Percentiles rank a stretch among this genome's conserved stretches.
Conservation (phyloP, 2,329 filamentous ascomycete genomes). For the Botrytis porri region DNA sequence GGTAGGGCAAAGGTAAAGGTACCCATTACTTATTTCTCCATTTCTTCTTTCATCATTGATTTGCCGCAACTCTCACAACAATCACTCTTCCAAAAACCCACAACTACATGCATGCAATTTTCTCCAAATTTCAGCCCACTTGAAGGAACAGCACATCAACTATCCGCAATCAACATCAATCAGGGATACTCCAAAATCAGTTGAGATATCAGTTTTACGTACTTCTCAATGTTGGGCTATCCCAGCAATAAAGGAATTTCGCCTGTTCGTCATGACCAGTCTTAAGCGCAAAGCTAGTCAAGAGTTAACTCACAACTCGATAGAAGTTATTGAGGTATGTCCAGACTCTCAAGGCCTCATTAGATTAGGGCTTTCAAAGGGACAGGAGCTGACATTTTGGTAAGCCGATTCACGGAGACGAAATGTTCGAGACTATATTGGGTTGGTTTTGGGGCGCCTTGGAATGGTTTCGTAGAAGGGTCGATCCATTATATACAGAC, state of each 20-base stretch:
- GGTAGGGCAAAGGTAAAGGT: not conserved
- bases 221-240: slow-evolving; percentile 14
- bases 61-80: slow-evolving; percentile 1
- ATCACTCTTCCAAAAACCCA: not conserved
- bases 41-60: slow-evolving; percentile 19
- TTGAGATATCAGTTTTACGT: not conserved
- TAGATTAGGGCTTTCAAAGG: not conserved
- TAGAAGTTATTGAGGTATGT: slow-evolving; percentile 23
- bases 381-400: not conserved
- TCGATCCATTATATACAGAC: slow-evolving; percentile 16
- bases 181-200: not conserved
- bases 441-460: not conserved
- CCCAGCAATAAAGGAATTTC: not conserved
- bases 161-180: not conserved
- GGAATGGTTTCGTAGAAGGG: not conserved
- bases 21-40: not conserved
- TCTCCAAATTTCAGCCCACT: not conserved
- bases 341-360: not conserved
- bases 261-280: slow-evolving; percentile 17
- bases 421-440: slow-evolving; percentile 14
- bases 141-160: not conserved
- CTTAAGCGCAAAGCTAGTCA: slow-evolving; percentile 32
- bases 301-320: slow-evolving; percentile 27
- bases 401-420: slow-evolving; percentile 8
- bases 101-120: not conserved